Evolutionary conservation across 495 filamentous ascomycete species (phyloP).

Genomic region (Podospora tetraspora): DNA sequence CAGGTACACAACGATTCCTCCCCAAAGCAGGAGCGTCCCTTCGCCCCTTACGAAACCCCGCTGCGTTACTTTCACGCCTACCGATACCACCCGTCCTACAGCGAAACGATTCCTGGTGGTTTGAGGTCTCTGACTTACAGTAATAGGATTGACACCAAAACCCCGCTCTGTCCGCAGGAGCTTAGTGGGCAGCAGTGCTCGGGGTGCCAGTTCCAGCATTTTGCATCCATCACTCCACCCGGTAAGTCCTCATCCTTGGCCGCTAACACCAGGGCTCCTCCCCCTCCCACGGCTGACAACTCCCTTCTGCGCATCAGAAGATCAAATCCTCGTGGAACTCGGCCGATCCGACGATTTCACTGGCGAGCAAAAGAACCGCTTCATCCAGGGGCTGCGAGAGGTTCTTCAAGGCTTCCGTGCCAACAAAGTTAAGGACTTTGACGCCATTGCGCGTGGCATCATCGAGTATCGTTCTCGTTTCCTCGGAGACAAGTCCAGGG

Average conservation of each 20-base stretch:
- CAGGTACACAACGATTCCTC: slow-evolving; percentile 1
- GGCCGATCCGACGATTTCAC: slow-evolving; percentile 67
- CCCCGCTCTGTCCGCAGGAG: slow-evolving; percentile 69
- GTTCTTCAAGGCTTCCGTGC: slow-evolving; percentile 70
- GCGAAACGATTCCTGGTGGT: slow-evolving; percentile 62
- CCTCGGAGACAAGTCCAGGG: slow-evolving; percentile 47
- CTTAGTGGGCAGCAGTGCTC: slow-evolving; percentile 71
- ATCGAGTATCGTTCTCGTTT: slow-evolving; percentile 66
- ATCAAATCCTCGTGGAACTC: slow-evolving; percentile 78
- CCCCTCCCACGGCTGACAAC: slow-evolving; percentile 53
- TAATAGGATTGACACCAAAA: slow-evolving; percentile 71
- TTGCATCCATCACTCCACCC: slow-evolving; percentile 64
- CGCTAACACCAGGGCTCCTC: slow-evolving; percentile 30
- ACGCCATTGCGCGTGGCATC: slow-evolving; percentile 74
- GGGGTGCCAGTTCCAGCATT: slow-evolving; percentile 73
- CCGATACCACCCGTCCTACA: slow-evolving; percentile 77
- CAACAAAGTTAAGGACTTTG: slow-evolving; percentile 73
- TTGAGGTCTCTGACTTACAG: slow-evolving; percentile 90
- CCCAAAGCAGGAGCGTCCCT: slow-evolving; percentile 27
- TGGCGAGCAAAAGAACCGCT: slow-evolving; percentile 64
- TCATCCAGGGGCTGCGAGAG: slow-evolving; percentile 67
- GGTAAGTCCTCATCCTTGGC: slow-evolving; percentile 59
- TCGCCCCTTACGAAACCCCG: slow-evolving; percentile 76
- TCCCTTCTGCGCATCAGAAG: slow-evolving; percentile 59
- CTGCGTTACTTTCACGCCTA: slow-evolving; percentile 78